Evolutionary conservation across 2,329 filamentous ascomycete genomes (phyloP).

Genomic region (Aspergillus bombycis): DNA sequence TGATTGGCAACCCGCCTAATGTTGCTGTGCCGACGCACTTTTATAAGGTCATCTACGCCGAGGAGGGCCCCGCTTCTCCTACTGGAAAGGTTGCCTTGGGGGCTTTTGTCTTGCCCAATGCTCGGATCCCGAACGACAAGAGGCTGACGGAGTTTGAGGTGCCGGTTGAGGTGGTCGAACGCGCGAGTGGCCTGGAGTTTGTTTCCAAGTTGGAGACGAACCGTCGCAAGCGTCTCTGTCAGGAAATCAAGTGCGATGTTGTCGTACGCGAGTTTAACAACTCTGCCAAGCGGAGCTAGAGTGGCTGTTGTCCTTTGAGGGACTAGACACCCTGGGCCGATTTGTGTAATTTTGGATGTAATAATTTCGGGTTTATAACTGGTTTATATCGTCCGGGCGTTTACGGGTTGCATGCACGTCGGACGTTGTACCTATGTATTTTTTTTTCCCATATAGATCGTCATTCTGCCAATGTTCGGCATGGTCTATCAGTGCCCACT

Average conservation of each 20-base stretch:
- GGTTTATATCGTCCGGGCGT: slow-evolving; percentile 31
- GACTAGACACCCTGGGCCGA: neutral
- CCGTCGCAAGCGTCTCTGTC: slow-evolving; percentile 77
- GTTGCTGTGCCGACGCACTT: slow-evolving; percentile 98
- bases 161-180: slow-evolving; percentile 87
- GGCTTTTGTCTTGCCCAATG: slow-evolving; percentile 94
- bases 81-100: slow-evolving; percentile 80
- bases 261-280: slow-evolving; percentile 78
- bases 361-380: slow-evolving; percentile 26
- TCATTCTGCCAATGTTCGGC: neutral
- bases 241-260: slow-evolving; percentile 82
- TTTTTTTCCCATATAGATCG: slow-evolving; percentile 3
- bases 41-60: slow-evolving; percentile 98
- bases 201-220: slow-evolving; percentile 73
- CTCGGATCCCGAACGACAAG: slow-evolving; percentile 82
- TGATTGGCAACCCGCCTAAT: slow-evolving; percentile 90
- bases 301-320: neutral
- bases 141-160: slow-evolving; percentile 92
- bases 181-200: slow-evolving; percentile 90
- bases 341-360: slow-evolving; percentile 10
- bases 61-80: slow-evolving; percentile 67
- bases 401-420: slow-evolving; percentile 17
- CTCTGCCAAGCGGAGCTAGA: slow-evolving; percentile 51
- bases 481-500: neutral
- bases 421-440: slow-evolving; percentile 7